Evolutionary conservation across 2,329 filamentous ascomycete genomes (phyloP), one percentile per base, ranked within the genome.

Genomic region (Sarocladium brachiariae): DNA sequence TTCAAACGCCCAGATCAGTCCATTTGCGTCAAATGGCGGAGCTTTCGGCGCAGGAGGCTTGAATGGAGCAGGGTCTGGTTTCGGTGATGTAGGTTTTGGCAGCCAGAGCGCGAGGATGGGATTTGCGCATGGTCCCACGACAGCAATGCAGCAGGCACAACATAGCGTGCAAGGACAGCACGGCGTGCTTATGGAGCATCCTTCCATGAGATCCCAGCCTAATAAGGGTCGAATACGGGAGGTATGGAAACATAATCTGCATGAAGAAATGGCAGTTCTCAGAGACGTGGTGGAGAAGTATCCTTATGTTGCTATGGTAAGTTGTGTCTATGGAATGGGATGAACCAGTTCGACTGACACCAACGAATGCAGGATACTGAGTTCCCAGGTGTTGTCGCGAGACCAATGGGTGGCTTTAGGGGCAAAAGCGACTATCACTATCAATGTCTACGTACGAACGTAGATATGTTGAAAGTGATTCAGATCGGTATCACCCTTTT

Each of bases 351-450:
- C n/a, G n/a, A n/a, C 38, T 47, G 10, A 41, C 50, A 56, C 41
- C 53, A 38, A 35, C 10, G 31, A 27, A 51, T 56, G 49, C 64
- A 96, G 91, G 93, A 99, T 65, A 96, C 93, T 21, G 92, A 97
- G 65, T 99, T 99, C 60, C 93, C 93, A n/a, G 93, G 93, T 52
- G 90, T 99, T 50, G 92, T 99, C 50, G 89, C 92, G 23, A 82
- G 93, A 58, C 93, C 93, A 2, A 97, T 99, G 77, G 93, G 93
- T 46, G 83, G 86, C 51, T 99, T 99, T 67, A 83, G 87, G 53
- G 93, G 88, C 53, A 97, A 96, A 72, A 93, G 90, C 57, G 92
- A 96, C 61, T 99, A 99, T 65, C 93, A 99, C 66, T 99, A 99
- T 70, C 93, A 99, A 74, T 97, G 92, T 54, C 77, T 99, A 43